phyloP scores from a whole-genome alignment of 1,284 basidiomycete species.

The Irpex rosettiformis region DNA sequence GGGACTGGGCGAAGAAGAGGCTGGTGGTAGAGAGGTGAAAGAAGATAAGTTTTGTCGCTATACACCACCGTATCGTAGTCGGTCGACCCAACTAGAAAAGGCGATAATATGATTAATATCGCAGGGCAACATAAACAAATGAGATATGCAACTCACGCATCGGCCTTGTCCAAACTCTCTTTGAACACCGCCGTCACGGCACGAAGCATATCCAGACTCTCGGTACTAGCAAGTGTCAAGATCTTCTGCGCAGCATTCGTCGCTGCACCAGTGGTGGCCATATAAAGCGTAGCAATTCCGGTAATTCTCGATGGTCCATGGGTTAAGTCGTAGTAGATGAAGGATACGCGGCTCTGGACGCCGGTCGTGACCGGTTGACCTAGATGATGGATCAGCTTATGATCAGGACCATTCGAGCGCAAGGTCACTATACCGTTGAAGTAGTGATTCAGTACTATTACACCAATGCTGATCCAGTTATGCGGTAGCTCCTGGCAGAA shows the following conservation, averaged over 20 bases:
- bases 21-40: conserved; percentile 13
- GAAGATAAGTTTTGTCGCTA: conserved; percentile 45
- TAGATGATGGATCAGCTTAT: conserved; percentile 26
- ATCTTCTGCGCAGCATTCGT: conserved; percentile 79
- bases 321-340: conserved; percentile 15
- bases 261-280: conserved; percentile 38
- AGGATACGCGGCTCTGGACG: conserved; percentile 30
- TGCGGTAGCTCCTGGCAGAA: no score
- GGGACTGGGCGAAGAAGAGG: conserved; percentile 12
- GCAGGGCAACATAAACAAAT: neutral
- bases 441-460: no score
- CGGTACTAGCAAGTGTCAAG: conserved; percentile 81
- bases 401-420: conserved; percentile 27
- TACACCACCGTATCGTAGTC: conserved; percentile 70
- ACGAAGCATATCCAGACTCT: conserved; percentile 89
- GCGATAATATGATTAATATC: conserved; percentile 4
- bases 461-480: no score
- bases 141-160: conserved; percentile 60
- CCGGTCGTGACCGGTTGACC: conserved; percentile 32
- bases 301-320: conserved; percentile 26
- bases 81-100: conserved; percentile 69
- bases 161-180: conserved; percentile 85
- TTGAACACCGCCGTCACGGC: conserved; percentile 84
- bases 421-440: no score
- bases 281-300: conserved; percentile 14